Conservation (phyloP, 257 asterid genomes). For the Anisodus tanguticus region DNA sequence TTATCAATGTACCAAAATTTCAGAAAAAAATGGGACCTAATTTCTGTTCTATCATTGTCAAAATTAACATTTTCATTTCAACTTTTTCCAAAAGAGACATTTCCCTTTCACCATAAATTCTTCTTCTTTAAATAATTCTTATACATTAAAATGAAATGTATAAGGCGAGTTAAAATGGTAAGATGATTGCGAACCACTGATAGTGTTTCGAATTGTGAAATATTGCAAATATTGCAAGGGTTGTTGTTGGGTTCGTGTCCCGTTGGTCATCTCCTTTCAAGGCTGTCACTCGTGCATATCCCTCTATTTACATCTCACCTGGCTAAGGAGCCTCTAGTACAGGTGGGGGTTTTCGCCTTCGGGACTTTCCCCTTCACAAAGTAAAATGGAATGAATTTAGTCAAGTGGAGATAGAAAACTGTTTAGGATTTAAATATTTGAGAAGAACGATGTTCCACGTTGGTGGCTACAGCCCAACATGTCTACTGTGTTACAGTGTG, state of each 20-base stretch:
- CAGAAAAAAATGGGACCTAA: not conserved
- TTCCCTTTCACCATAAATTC: not conserved
- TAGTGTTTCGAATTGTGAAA: no score
- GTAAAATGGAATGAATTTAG: not conserved
- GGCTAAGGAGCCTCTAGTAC: no score
- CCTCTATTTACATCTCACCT: no score
- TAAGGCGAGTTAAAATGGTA: no score
- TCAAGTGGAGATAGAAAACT: not conserved
- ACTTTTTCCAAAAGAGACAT: not conserved
- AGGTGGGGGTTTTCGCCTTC: no score
- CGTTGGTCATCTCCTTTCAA: no score
- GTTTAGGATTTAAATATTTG: not conserved
- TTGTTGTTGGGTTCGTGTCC: no score
- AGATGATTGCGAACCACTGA: no score
- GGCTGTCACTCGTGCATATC: no score
- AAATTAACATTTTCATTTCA: not conserved
- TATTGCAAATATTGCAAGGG: no score
- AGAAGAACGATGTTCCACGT: conserved; percentile 25
- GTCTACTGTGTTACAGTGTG: not conserved
- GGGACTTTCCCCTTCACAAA: no score
- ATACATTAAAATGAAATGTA: not conserved
- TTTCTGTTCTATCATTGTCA: not conserved
- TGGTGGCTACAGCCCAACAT: not conserved
- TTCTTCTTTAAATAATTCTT: not conserved
- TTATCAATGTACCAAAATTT: not conserved